Conservation (phyloP, 768 basidiomycete genomes). For the Termitomyces sp. region DNA sequence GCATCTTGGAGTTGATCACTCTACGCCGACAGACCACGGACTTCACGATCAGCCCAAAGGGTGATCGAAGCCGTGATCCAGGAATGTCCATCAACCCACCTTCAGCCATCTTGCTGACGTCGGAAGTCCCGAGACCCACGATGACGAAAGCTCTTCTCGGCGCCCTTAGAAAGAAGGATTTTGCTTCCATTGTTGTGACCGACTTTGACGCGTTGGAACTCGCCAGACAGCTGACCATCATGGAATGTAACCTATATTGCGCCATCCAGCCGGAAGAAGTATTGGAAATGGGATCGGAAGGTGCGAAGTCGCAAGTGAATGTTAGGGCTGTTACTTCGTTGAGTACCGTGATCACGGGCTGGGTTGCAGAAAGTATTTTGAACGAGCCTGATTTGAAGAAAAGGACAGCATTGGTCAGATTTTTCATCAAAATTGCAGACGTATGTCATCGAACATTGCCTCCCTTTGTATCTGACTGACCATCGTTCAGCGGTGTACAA, state of each 20-base stretch:
- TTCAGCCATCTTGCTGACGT: slow-evolving; percentile 30
- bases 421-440: slow-evolving; percentile 90
- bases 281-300: slow-evolving; percentile 74
- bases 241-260: slow-evolving; percentile 87
- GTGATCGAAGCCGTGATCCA: slow-evolving; percentile 65
- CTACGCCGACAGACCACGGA: slow-evolving; percentile 46
- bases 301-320: slow-evolving; percentile 54
- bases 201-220: slow-evolving; percentile 93
- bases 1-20: slow-evolving; percentile 64
- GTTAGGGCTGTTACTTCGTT: slow-evolving; percentile 82
- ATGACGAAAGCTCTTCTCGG: slow-evolving; percentile 77
- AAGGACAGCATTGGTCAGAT: slow-evolving; percentile 73
- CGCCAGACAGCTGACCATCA: slow-evolving; percentile 88
- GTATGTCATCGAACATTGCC: slow-evolving; percentile 38
- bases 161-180: slow-evolving; percentile 61
- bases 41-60: slow-evolving; percentile 46
- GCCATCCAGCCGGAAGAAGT: slow-evolving; percentile 86
- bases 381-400: slow-evolving; percentile 87
- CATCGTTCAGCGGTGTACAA: slow-evolving; percentile 66
- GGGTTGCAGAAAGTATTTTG: slow-evolving; percentile 93
- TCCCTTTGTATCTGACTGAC: slow-evolving; percentile 2
- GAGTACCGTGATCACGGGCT: slow-evolving; percentile 91
- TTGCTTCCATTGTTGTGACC: slow-evolving; percentile 58
- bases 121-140: slow-evolving; percentile 80
- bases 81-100: slow-evolving; percentile 71